Conservation (phyloP, 768 basidiomycete genomes). For the Gloeopeniophorella convolvens region DNA sequence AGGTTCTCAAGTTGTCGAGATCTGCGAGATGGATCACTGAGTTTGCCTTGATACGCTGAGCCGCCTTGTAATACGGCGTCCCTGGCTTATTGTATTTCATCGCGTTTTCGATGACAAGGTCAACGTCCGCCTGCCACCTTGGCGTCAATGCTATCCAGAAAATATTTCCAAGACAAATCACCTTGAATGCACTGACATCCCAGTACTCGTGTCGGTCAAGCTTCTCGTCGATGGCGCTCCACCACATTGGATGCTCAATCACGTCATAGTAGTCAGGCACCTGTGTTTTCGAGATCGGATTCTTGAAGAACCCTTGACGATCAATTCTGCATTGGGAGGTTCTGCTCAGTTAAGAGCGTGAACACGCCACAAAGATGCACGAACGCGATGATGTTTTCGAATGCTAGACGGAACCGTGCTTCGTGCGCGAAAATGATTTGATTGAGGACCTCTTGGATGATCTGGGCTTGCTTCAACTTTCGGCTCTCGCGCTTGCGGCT, state of each 20-base stretch:
- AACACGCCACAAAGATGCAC: slow-evolving; percentile 23
- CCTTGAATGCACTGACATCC: slow-evolving; percentile 69
- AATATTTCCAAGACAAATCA: slow-evolving; percentile 25
- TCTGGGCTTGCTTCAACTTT: slow-evolving; percentile 64
- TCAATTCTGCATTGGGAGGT: slow-evolving; percentile 49
- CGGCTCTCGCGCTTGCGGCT: slow-evolving; percentile 73
- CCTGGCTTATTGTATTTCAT: slow-evolving; percentile 76
- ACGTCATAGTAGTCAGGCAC: slow-evolving; percentile 92
- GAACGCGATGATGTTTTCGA: slow-evolving; percentile 68
- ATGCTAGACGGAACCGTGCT: slow-evolving; percentile 48
- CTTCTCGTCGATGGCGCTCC: slow-evolving; percentile 74
- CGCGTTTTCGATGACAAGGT: slow-evolving; percentile 81
- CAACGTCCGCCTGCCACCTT: slow-evolving; percentile 61
- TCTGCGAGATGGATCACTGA: slow-evolving; percentile 38
- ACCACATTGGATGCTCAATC: slow-evolving; percentile 83
- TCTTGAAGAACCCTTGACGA: slow-evolving; percentile 66
- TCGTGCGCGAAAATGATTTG: slow-evolving; percentile 63
- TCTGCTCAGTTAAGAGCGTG: slow-evolving; percentile 8
- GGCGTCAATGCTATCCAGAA: not conserved
- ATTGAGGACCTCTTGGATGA: slow-evolving; percentile 61
- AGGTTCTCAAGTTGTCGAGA: slow-evolving; percentile 29
- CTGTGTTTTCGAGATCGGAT: slow-evolving; percentile 70
- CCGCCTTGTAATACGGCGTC: slow-evolving; percentile 64
- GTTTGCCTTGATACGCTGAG: slow-evolving; percentile 50
- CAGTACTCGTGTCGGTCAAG: slow-evolving; percentile 80